Conservation (phyloP, 1,284 basidiomycete species). For the Pholiota adiposa region DNA sequence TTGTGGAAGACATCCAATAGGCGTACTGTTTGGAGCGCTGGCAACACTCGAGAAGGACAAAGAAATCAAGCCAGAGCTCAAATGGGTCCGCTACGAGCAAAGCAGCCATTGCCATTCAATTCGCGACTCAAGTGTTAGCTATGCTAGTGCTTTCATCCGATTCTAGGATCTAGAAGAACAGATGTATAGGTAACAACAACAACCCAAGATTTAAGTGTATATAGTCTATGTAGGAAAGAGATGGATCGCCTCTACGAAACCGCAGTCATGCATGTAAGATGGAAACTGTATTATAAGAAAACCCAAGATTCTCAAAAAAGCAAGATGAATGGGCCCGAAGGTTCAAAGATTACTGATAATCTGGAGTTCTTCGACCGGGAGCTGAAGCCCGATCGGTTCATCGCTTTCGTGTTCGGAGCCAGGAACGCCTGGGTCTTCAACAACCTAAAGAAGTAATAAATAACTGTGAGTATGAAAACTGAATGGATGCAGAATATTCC, state of each 20-base stretch:
- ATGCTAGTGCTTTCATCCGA: slow-evolving; percentile 85
- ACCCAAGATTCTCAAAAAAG: neutral
- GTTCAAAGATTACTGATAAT: slow-evolving; percentile 46
- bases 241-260: neutral
- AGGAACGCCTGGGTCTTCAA: slow-evolving; percentile 62
- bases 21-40: slow-evolving; percentile 85
- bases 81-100: slow-evolving; percentile 93
- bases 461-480: neutral
- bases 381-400: slow-evolving; percentile 57
- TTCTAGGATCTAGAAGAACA: slow-evolving; percentile 39
- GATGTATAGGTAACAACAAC: neutral
- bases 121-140: slow-evolving; percentile 91
- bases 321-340: slow-evolving; percentile 6
- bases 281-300: slow-evolving; percentile 1
- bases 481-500: neutral
- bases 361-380: slow-evolving; percentile 37
- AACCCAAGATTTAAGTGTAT: neutral
- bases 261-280: slow-evolving; percentile 4
- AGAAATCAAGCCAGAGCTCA: slow-evolving; percentile 46
- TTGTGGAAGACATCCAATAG: slow-evolving; percentile 95
- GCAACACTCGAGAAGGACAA: slow-evolving; percentile 58
- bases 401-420: slow-evolving; percentile 65
- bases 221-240: slow-evolving; percentile 3
- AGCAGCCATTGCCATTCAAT: slow-evolving; percentile 76
- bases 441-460: slow-evolving; percentile 48